Evolutionary conservation across 371 early-diverging fungal species (phyloP).

Genomic region (Lichtheimia ornata): DNA sequence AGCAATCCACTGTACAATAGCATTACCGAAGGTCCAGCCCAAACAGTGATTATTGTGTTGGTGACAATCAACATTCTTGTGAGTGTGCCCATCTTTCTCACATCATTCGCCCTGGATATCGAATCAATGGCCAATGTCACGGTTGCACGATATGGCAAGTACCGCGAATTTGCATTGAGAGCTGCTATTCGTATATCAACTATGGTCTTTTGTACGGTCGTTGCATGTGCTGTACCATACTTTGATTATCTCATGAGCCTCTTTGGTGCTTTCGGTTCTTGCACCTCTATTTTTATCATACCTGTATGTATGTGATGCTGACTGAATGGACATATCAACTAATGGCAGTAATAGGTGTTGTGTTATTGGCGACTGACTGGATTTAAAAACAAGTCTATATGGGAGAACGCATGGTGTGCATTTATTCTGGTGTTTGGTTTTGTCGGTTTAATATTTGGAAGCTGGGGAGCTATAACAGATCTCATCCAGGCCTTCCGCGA

Average conservation of each 20-base stretch:
- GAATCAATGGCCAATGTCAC: slow-evolving; percentile 61
- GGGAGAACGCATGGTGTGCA: slow-evolving; percentile 59
- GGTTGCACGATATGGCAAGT: slow-evolving; percentile 50
- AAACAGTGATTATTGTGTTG: slow-evolving; percentile 66
- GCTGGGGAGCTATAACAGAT: slow-evolving; percentile 64
- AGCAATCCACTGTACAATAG: slow-evolving; percentile 74
- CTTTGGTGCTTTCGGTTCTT: slow-evolving; percentile 79
- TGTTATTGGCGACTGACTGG: slow-evolving; percentile 79
- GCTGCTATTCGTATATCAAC: slow-evolving; percentile 56
- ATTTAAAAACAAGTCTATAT: slow-evolving; percentile 48
- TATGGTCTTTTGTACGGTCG: slow-evolving; percentile 49
- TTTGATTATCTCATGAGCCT: slow-evolving; percentile 82
- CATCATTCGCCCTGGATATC: slow-evolving; percentile 74
- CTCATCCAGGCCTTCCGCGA: slow-evolving; percentile 49
- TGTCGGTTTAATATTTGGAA: slow-evolving; percentile 74
- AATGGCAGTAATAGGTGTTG: slow-evolving; percentile 23
- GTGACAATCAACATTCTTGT: slow-evolving; percentile 80
- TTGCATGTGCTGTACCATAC: slow-evolving; percentile 76
- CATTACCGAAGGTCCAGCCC: slow-evolving; percentile 65
- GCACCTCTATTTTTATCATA: slow-evolving; percentile 79
- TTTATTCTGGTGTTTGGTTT: slow-evolving; percentile 65
- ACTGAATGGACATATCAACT: no score
- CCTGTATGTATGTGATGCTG: slow-evolving; percentile 46
- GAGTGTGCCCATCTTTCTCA: slow-evolving; percentile 79
- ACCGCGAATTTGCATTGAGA: slow-evolving; percentile 58